A percentile compares a stretch with the other conserved stretches of the same genome.
phyloP scores from a whole-genome alignment of 768 basidiomycete genomes.

The button mushroom (Agaricus bisporus) region DNA sequence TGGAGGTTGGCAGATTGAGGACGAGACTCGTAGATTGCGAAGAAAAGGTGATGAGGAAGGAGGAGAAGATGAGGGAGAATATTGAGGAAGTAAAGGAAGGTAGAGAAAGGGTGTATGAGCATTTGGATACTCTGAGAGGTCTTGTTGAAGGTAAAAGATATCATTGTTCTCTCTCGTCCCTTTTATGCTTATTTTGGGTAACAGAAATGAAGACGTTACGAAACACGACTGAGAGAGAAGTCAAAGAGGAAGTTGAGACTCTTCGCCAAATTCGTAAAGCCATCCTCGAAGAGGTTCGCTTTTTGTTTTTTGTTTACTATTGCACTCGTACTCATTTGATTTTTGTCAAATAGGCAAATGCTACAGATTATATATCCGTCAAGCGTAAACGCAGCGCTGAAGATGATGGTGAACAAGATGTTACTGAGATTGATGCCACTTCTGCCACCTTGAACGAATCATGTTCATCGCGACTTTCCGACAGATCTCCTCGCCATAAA shows the following conservation, averaged over 20 bases:
- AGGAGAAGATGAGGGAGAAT: constrained; percentile 13
- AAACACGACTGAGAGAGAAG: constrained; percentile 36
- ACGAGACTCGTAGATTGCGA: neutral
- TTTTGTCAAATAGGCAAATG: neutral
- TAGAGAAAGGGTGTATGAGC: constrained; percentile 17
- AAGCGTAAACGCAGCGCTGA: constrained; percentile 49
- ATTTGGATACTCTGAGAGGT: constrained; percentile 27
- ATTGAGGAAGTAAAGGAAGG: constrained; percentile 15
- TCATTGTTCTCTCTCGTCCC: neutral
- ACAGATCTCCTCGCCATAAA: constrained; percentile 33
- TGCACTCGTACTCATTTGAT: neutral
- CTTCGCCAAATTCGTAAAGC: constrained; percentile 19
- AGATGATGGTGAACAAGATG: neutral
- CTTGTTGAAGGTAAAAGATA: constrained; percentile 35
- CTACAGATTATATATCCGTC: constrained; percentile 19
- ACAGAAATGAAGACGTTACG: constrained; percentile 42
- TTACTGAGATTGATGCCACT: neutral
- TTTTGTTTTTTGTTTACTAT: constrained; percentile 3
- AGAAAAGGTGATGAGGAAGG: constrained; percentile 6
- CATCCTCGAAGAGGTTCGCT: constrained; percentile 23
- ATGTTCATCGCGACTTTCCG: constrained; percentile 7
- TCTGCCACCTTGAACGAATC: neutral
- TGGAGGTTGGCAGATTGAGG: constrained; percentile 4
- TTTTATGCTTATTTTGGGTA: constrained; percentile 2
- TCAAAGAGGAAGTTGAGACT: constrained; percentile 38